phyloP scores from a whole-genome alignment of 192 early-diverging fungal species.

The Coemansia furcata region DNA sequence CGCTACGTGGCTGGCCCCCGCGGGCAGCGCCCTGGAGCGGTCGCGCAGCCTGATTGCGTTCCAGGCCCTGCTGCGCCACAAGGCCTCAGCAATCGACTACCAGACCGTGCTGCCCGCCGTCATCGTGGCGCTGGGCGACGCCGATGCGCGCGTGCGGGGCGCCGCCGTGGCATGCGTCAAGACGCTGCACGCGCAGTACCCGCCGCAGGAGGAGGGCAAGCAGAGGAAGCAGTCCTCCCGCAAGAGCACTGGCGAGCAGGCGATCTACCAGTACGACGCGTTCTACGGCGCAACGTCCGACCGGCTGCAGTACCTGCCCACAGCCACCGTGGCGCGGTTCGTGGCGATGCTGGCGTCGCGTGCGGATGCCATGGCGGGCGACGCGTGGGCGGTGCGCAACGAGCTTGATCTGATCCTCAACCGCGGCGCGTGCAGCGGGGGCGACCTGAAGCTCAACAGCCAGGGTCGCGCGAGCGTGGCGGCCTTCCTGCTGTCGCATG shows the following conservation, averaged over 20 bases:
- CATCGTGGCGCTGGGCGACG: constrained; percentile 63
- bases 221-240: constrained; percentile 17
- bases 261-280: constrained; percentile 58
- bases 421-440: constrained; percentile 15
- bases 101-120: constrained; percentile 70
- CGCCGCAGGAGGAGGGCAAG: background rate
- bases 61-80: constrained; percentile 46
- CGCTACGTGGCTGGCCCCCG: constrained; percentile 19
- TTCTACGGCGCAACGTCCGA: constrained; percentile 56
- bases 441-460: constrained; percentile 23
- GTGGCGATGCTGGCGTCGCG: constrained; percentile 45
- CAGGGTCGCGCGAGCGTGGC: constrained; percentile 43
- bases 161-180: constrained; percentile 63
- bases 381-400: constrained; percentile 33
- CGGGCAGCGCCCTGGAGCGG: constrained; percentile 11
- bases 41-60: constrained; percentile 60
- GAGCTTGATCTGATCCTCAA: constrained; percentile 47
- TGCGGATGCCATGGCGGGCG: constrained; percentile 15
- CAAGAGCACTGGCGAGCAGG: constrained; percentile 4
- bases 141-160: constrained; percentile 58
- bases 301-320: constrained; percentile 59
- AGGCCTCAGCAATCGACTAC: constrained; percentile 51
- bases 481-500: constrained; percentile 58
- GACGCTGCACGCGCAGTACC: constrained; percentile 37
- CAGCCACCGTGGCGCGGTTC: constrained; percentile 48